Percentiles rank a stretch among this genome's conserved stretches.
Conservation (phyloP, 371 early-diverging fungal genomes). For the Zopfochytrium polystomum region DNA sequence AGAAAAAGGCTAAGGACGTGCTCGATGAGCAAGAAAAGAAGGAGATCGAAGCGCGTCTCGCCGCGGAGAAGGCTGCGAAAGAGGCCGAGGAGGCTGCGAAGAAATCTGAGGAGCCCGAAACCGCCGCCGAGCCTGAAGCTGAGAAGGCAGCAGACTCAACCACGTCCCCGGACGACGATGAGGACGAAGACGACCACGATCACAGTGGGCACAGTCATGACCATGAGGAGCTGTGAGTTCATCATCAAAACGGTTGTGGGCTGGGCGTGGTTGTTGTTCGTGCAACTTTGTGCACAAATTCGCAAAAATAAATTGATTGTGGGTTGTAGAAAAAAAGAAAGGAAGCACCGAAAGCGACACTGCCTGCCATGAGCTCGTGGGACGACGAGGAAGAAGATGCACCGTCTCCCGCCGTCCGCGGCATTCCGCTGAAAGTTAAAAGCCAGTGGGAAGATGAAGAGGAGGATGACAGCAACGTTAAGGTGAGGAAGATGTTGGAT, state of each 20-base stretch:
- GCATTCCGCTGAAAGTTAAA: neutral
- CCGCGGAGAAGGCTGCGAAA: slow-evolving; percentile 8
- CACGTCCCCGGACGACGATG: slow-evolving; percentile 7
- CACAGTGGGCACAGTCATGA: neutral
- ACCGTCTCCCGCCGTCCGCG: neutral
- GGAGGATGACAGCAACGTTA: slow-evolving; percentile 9
- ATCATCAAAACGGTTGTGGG: no score
- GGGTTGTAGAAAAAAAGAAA: no score
- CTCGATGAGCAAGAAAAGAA: slow-evolving; percentile 30
- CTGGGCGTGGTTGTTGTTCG: slow-evolving; percentile 6
- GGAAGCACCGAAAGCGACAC: slow-evolving; percentile 6
- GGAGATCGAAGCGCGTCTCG: slow-evolving; percentile 12
- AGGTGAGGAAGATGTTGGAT: slow-evolving; percentile 4
- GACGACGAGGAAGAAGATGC: slow-evolving; percentile 6
- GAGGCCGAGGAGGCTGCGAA: slow-evolving; percentile 6
- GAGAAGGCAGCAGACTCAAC: slow-evolving; percentile 4
- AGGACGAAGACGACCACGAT: slow-evolving; percentile 17
- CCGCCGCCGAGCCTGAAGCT: slow-evolving; percentile 2
- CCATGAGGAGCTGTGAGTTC: slow-evolving; percentile 20
- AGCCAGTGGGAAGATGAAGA: slow-evolving; percentile 34
- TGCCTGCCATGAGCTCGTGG: slow-evolving; percentile 2
- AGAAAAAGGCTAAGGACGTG: slow-evolving; percentile 29
- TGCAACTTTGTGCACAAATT: no score
- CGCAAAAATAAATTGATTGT: no score
- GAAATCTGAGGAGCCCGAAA: slow-evolving; percentile 12